Conservation (phyloP, 1,284 basidiomycete species). For the Sphaerobolus stellatus region DNA sequence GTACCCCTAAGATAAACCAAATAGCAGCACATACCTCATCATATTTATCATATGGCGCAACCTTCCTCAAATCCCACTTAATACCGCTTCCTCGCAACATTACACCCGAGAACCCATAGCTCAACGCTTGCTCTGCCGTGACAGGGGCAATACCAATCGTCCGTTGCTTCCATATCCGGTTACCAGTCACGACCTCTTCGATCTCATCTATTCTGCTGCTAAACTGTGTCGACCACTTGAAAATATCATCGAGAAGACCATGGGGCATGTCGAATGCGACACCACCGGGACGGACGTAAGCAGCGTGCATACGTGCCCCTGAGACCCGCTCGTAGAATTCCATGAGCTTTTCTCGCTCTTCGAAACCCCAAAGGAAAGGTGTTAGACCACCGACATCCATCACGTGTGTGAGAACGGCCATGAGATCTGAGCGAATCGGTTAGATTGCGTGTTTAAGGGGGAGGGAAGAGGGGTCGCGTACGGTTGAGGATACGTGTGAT, state of each 20-base stretch:
- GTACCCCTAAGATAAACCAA: not conserved
- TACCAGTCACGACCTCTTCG: conserved; percentile 96
- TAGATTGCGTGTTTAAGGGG: conserved; percentile 3
- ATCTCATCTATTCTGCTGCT: conserved; percentile 90
- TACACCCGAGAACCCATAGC: conserved; percentile 95
- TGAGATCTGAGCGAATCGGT: conserved; percentile 63
- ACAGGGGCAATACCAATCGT: conserved; percentile 92
- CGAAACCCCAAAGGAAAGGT: conserved; percentile 99
- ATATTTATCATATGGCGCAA: conserved; percentile 95
- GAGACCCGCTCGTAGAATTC: conserved; percentile 99
- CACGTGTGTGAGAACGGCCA: conserved; percentile 95
- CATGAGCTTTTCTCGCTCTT: conserved; percentile 99
- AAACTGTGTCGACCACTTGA: conserved; percentile 98
- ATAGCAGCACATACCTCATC: conserved; percentile 61
- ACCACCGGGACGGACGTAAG: conserved; percentile 97
- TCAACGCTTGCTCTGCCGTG: conserved; percentile 88
- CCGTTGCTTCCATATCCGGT: conserved; percentile 97
- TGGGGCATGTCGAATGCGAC: conserved; percentile 98
- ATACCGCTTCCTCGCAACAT: conserved; percentile 96
- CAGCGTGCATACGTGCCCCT: conserved; percentile 94
- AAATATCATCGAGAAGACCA: conserved; percentile 94
- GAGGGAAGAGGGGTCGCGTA: conserved; percentile 35
- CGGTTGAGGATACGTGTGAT: conserved; percentile 95
- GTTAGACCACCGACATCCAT: conserved; percentile 98
- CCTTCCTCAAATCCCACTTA: conserved; percentile 94